phyloP scores from a whole-genome alignment of 1,284 basidiomycete genomes.

The Ustilago esculenta region DNA sequence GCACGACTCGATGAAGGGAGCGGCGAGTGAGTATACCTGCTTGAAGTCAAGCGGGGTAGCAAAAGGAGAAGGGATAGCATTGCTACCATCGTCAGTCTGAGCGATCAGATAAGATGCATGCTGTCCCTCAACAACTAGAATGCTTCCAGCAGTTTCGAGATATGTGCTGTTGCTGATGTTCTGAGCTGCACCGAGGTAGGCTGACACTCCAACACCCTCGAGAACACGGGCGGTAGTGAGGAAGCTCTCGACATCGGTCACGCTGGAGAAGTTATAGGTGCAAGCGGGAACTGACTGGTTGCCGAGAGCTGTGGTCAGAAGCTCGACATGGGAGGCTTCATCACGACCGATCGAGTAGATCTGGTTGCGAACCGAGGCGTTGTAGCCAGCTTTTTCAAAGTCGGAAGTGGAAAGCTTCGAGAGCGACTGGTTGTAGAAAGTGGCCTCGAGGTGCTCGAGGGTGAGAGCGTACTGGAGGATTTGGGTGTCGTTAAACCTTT shows the following conservation, averaged over 20 bases:
- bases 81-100: conserved; percentile 32
- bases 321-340: conserved; percentile 33
- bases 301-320: conserved; percentile 37
- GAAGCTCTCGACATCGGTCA: conserved; percentile 43
- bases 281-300: conserved; percentile 32
- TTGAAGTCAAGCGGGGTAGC: conserved; percentile 53
- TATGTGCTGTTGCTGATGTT: conserved; percentile 42
- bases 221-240: conserved; percentile 49
- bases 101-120: conserved; percentile 70
- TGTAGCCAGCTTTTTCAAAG: conserved; percentile 43
- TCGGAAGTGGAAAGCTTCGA: conserved; percentile 27
- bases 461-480: conserved; percentile 56
- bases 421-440: conserved; percentile 52
- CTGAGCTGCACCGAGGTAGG: conserved; percentile 41
- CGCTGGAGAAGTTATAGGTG: conserved; percentile 42
- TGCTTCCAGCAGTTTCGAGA: conserved; percentile 48
- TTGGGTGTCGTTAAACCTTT: conserved; percentile 50
- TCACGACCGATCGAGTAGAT: conserved; percentile 51
- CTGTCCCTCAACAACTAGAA: conserved; percentile 70
- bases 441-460: conserved; percentile 57
- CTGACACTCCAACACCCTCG: conserved; percentile 44
- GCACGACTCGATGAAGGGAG: conserved; percentile 54
- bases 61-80: conserved; percentile 38
- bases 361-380: conserved; percentile 39
- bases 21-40: conserved; percentile 60